Base-by-base conservation (phyloP, 176 grass and related monocot genomes). In the Elaeis guineensis region DNA sequence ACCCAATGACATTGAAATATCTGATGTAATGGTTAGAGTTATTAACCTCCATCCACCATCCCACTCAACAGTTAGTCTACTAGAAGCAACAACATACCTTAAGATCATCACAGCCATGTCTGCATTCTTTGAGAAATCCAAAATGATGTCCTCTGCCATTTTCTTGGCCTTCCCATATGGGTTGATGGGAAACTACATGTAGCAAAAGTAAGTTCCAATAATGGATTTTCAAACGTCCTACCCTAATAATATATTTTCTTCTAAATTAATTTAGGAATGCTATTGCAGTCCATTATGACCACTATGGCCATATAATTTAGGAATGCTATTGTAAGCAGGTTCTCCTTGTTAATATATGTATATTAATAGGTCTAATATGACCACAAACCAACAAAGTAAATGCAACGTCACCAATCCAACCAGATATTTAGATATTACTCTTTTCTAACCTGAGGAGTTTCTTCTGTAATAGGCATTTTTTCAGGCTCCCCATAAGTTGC, bases 101-200 rank as follows among this genome's bases (percentile, higher is more conserved):
- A 96, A 78, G 39, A 96, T 90, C 92, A 96, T 91, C 61, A 96
- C 92, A 21, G 92, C 92, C 92, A 96, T 90, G 62, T 91, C 61
- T 20, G 92, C 80, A 54, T 57, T 63, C 78, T 85, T 88, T 4
- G 92, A 85, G 66, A 96, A 96, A 82, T 96, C 92, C 58, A 96
- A 72, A 67, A 96, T 96, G 21, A 96, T 96, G 62, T 96, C 92
- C 67, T 96, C 92, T 16, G 92, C 81, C 92, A 97, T 97, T 82
- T 97, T 97, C 69, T 97, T 91, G 28, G 92, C 83, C 73, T 97
- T 97, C 6, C 92, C 92, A 54, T 97, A 97, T 19, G 92, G 92
- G 68, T 97, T 97, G 66, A 97, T 97, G 53, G 92, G 92, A 63
- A 72, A 30, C 92, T 97, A 63, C 65, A 75, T 60, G 50, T 21